Percentiles rank a stretch among this genome's conserved stretches.
phyloP scores from a whole-genome alignment of 208 protist species.

The Polymyxa betae region DNA sequence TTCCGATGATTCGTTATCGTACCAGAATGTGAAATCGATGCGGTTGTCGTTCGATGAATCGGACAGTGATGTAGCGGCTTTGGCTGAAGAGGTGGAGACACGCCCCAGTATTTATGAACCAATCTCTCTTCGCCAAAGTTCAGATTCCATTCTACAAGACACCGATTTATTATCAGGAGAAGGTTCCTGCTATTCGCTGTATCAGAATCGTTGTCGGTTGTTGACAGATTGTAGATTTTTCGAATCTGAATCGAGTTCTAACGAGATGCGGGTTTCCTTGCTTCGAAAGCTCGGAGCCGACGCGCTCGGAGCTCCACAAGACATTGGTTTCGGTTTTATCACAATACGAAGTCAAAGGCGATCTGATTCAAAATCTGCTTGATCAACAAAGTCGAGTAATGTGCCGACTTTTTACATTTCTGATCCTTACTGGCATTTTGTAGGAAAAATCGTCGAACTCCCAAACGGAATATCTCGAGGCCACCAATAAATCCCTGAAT shows the following conservation, averaged over 20 bases:
- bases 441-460: background rate
- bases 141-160: no score
- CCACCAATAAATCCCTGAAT: constrained; percentile 1
- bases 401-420: background rate
- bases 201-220: no score
- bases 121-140: no score
- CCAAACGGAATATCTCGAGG: constrained; percentile 12
- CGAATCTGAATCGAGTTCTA: background rate
- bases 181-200: no score
- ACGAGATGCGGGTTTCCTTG: background rate
- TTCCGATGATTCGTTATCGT: background rate
- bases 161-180: no score
- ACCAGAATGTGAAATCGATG: background rate
- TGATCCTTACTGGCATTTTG: background rate
- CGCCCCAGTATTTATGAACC: no score
- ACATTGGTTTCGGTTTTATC: constrained; percentile 14
- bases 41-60: background rate
- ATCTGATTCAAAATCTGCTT: background rate
- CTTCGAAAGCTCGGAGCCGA: background rate
- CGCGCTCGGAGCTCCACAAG: background rate
- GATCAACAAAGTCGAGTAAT: constrained; percentile 12
- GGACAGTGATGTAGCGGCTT: background rate
- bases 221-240: background rate
- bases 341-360: constrained; percentile 44
- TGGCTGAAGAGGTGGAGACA: background rate